Evolutionary conservation across 345 rosid species (phyloP).

Genomic region (Trapa bicornis): DNA sequence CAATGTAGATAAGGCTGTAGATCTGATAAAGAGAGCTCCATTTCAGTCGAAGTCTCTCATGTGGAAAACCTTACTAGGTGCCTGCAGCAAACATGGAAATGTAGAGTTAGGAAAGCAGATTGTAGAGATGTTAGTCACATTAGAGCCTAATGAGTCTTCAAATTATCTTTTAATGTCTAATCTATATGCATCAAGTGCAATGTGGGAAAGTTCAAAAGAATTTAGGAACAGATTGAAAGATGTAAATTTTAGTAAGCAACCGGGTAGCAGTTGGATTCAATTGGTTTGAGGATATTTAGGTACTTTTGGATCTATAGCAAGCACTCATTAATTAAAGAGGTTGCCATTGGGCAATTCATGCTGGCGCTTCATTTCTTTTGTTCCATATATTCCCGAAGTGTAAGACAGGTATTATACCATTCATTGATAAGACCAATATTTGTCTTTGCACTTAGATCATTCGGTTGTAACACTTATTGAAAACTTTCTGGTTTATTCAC

Average conservation of each 20-base stretch:
- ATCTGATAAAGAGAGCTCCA: conserved; percentile 4
- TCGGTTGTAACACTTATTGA: background rate
- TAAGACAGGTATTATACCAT: background rate
- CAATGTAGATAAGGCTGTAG: conserved; percentile 7
- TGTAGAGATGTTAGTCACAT: conserved; percentile 4
- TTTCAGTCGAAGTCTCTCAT: background rate
- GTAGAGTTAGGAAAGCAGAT: conserved; percentile 4
- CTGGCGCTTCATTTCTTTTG: background rate
- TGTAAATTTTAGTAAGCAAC: conserved; percentile 3
- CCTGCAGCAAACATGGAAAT: conserved; percentile 12
- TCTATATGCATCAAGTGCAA: conserved; percentile 2
- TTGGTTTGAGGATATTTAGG: background rate
- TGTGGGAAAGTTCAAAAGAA: conserved; percentile 5
- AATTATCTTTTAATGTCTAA: conserved; percentile 9
- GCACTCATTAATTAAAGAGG: background rate
- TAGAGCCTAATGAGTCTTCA: conserved; percentile 5
- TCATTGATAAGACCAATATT: background rate
- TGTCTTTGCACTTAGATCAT: background rate
- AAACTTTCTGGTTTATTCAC: background rate
- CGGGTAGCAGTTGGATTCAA: conserved; percentile 9
- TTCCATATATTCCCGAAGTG: background rate
- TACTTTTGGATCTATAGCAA: background rate
- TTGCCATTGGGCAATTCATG: background rate
- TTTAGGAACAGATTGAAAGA: conserved; percentile 7
- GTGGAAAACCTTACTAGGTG: conserved; percentile 8